Evolutionary conservation across 2,329 filamentous ascomycete genomes (phyloP).

Genomic region (Colletotrichum costaricense): DNA sequence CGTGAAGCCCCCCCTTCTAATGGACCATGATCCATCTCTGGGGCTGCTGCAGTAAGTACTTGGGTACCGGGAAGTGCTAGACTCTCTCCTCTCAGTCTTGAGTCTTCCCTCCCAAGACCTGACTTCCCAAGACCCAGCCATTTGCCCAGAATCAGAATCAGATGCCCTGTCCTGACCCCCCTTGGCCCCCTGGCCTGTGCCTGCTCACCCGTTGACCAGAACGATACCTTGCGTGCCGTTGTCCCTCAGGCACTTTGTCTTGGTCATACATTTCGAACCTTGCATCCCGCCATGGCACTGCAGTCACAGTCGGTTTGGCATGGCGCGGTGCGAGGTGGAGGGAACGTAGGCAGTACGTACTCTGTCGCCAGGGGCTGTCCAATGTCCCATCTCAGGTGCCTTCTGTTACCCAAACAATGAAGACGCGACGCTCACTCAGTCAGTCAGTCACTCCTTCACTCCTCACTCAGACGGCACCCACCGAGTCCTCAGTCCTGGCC

Average conservation of each 20-base stretch:
- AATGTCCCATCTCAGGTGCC: not conserved
- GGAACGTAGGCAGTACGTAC: not conserved
- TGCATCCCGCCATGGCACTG: constrained; percentile 31
- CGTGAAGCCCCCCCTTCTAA: not conserved
- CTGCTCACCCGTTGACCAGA: not conserved
- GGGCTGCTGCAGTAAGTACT: not conserved
- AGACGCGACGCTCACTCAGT: not conserved
- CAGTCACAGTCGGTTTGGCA: constrained; percentile 7
- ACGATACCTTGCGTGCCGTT: constrained; percentile 10
- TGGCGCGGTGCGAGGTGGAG: not conserved
- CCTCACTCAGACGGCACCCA: not conserved
- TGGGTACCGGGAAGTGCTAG: not conserved
- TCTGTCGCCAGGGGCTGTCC: not conserved
- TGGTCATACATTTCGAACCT: constrained; percentile 15
- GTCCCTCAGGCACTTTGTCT: not conserved
- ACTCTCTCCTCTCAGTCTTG: not conserved
- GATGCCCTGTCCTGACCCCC: not conserved
- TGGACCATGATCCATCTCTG: not conserved
- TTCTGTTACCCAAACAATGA: constrained; percentile 2
- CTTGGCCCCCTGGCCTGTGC: not conserved
- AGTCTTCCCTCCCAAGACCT: not conserved
- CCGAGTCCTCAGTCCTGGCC: not conserved
- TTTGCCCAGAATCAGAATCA: too few species aligned
- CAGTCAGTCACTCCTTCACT: too few species aligned
- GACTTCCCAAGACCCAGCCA: too few species aligned